phyloP scores from a whole-genome alignment of 73 alveolate genomes.

The Paramecium octaurelia region DNA sequence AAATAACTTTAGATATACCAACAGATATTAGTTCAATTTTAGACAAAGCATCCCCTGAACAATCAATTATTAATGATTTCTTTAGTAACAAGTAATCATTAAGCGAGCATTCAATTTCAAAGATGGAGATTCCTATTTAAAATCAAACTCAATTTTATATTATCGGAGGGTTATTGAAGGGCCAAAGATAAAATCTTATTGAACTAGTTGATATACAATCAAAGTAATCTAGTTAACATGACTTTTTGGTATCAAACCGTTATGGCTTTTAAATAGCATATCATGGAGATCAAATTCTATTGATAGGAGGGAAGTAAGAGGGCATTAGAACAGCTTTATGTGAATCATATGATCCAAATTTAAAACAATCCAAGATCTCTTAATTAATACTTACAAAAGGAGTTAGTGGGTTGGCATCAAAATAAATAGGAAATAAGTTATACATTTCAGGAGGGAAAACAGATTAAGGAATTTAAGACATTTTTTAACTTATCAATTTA shows the following conservation, averaged over 20 bases:
- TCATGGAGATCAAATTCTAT: neutral
- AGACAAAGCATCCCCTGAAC: neutral
- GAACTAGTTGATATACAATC: neutral
- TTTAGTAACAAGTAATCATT: neutral
- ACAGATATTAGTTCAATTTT: slow-evolving; percentile 21
- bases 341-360: slow-evolving; percentile 1
- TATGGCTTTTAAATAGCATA: slow-evolving; percentile 9
- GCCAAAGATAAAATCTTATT: slow-evolving; percentile 1
- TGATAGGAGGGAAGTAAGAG: slow-evolving; percentile 34
- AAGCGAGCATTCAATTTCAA: neutral
- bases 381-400: slow-evolving; percentile 35
- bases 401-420: slow-evolving; percentile 1
- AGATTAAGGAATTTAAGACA: neutral
- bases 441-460: slow-evolving; percentile 48
- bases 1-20: neutral
- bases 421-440: neutral
- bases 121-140: neutral
- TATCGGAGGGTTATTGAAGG: slow-evolving; percentile 9
- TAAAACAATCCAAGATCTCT: slow-evolving; percentile 10
- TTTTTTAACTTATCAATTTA: neutral
- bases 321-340: slow-evolving; percentile 32
- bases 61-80: slow-evolving; percentile 10
- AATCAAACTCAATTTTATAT: slow-evolving; percentile 2
- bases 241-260: neutral
- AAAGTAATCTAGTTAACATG: neutral